Evolutionary conservation across 495 filamentous ascomycete genomes (phyloP).

Genomic region (Xylaria curta): DNA sequence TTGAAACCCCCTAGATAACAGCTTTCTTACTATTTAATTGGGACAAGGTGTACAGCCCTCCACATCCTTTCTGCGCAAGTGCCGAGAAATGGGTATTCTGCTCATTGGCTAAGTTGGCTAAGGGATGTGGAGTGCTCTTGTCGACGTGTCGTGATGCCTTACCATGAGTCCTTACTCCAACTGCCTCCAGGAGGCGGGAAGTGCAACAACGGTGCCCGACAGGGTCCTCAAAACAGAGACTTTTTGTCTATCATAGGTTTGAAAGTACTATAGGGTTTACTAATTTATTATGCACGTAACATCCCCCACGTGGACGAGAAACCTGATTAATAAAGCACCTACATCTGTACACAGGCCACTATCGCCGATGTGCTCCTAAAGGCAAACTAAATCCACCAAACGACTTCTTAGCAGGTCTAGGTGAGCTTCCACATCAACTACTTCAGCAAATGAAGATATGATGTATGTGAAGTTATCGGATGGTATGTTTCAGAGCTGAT

Average conservation of each 20-base stretch:
- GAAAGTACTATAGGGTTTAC: background rate
- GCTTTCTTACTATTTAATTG: background rate
- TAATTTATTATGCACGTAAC: background rate
- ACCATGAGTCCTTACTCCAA: conserved; percentile 14
- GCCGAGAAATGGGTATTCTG: conserved; percentile 4
- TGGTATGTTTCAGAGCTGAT: conserved; percentile 1
- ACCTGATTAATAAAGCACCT: background rate
- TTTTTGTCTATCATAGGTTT: background rate
- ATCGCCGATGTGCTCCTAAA: background rate
- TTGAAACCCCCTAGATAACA: background rate
- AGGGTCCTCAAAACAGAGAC: background rate
- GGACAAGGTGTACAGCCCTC: background rate
- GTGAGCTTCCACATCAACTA: background rate
- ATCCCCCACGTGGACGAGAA: background rate
- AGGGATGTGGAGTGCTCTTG: background rate
- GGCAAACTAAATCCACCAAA: background rate
- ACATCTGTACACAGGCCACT: background rate
- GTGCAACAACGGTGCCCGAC: background rate
- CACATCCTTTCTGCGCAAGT: conserved; percentile 8
- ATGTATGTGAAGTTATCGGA: background rate
- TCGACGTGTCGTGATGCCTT: conserved; percentile 15
- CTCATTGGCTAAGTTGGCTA: background rate
- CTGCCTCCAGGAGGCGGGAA: background rate
- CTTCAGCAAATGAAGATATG: background rate
- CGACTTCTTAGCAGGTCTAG: background rate